A percentile compares a stretch with the other conserved stretches of the same genome.
Evolutionary conservation across 2,329 filamentous ascomycete genomes (phyloP).

Genomic region (Cercospora sp.): DNA sequence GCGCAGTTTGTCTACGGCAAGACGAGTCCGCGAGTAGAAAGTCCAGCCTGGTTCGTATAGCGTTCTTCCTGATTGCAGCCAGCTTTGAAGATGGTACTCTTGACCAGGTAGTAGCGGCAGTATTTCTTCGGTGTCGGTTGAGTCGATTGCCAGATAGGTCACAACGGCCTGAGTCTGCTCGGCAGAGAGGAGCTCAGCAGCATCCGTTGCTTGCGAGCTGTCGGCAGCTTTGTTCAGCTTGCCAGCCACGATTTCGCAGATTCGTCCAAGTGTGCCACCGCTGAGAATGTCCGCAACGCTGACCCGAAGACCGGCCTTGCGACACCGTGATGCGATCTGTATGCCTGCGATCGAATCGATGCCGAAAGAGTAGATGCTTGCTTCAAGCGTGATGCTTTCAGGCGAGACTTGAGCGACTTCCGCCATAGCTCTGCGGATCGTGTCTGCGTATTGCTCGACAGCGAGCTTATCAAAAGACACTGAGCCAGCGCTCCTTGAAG

Average conservation of each 20-base stretch:
- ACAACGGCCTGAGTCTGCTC: slow-evolving; percentile 8
- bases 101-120: slow-evolving; percentile 22
- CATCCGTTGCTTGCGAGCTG: not conserved
- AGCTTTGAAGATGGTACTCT: slow-evolving; percentile 19
- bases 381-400: slow-evolving; percentile 16
- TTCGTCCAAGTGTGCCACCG: slow-evolving; percentile 17
- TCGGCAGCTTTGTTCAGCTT: not conserved
- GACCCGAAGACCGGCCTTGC: slow-evolving; percentile 15
- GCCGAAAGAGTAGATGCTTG: slow-evolving; percentile 21
- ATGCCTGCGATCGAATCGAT: slow-evolving; percentile 23
- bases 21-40: slow-evolving; percentile 7
- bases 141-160: not conserved
- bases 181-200: slow-evolving; percentile 1
- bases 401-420: slow-evolving; percentile 18
- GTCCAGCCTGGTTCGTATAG: slow-evolving; percentile 22
- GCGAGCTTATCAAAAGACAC: slow-evolving; percentile 12
- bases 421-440: slow-evolving; percentile 20
- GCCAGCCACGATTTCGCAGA: slow-evolving; percentile 17
- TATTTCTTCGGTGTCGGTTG: slow-evolving; percentile 15
- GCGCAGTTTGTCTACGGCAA: slow-evolving; percentile 7
- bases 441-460: slow-evolving; percentile 8
- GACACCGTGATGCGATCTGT: slow-evolving; percentile 19
- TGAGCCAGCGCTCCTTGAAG: not conserved
- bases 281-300: slow-evolving; percentile 22
- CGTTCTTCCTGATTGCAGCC: slow-evolving; percentile 18